phyloP scores from a whole-genome alignment of 768 basidiomycete genomes.

The Trametes sanguinea region DNA sequence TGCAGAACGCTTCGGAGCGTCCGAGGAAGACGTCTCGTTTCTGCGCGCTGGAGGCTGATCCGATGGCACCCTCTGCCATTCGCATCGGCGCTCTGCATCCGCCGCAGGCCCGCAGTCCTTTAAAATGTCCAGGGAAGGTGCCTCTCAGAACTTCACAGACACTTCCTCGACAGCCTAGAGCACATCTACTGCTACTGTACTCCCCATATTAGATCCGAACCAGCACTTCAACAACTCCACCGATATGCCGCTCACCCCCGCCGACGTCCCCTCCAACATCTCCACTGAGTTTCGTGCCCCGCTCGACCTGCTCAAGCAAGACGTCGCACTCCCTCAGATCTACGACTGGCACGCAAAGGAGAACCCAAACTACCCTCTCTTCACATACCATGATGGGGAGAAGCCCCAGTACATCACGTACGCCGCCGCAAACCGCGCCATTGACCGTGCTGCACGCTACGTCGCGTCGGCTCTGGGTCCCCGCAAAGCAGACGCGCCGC shows the following conservation, averaged over 20 bases:
- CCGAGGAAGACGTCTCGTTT: no score
- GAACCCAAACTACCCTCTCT: slow-evolving; percentile 37
- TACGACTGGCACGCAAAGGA: slow-evolving; percentile 38
- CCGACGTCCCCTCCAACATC: slow-evolving; percentile 14
- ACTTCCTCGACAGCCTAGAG: no score
- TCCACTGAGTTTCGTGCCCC: slow-evolving; percentile 13
- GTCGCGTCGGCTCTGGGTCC: not conserved
- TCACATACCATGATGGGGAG: slow-evolving; percentile 29
- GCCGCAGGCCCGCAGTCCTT: no score
- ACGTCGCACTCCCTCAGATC: slow-evolving; percentile 33
- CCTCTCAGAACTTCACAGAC: no score
- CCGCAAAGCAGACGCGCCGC: not conserved
- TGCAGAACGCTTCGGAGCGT: no score
- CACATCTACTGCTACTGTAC: no score
- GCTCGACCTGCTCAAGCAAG: not conserved
- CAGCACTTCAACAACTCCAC: not conserved
- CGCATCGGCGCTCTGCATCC: no score
- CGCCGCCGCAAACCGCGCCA: slow-evolving; percentile 30
- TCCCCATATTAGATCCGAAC: not conserved
- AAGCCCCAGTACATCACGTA: slow-evolving; percentile 23
- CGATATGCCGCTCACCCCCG: slow-evolving; percentile 12
- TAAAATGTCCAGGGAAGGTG: no score
- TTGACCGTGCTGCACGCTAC: slow-evolving; percentile 31
- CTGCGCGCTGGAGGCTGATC: no score
- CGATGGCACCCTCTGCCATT: no score